Evolutionary conservation across 2,329 filamentous ascomycete genomes (phyloP).

Genomic region (Pyricularia sp.): DNA sequence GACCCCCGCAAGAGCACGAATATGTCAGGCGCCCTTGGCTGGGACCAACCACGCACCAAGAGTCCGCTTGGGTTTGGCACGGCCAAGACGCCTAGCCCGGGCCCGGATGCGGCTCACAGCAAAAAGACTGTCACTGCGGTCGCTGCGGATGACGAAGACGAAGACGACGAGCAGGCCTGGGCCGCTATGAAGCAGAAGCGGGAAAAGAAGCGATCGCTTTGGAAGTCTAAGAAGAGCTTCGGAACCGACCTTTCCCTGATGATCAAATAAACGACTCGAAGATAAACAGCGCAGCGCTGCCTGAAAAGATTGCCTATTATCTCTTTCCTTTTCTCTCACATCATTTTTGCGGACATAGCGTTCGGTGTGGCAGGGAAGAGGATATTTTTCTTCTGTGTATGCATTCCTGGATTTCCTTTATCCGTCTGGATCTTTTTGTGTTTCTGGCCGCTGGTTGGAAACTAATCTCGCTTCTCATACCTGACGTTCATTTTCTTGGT

Average conservation of each 20-base stretch:
- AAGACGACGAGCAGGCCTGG: constrained; percentile 61
- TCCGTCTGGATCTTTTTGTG: not conserved
- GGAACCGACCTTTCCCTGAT: constrained; percentile 38
- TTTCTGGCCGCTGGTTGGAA: not conserved
- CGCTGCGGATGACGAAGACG: constrained; percentile 42
- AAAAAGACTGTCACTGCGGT: constrained; percentile 29
- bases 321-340: not conserved
- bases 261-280: constrained; percentile 25
- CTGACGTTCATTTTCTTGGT: not conserved
- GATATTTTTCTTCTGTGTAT: not conserved
- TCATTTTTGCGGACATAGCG: not conserved
- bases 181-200: constrained; percentile 61
- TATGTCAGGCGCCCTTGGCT: constrained; percentile 30
- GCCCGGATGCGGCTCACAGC: constrained; percentile 9
- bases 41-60: constrained; percentile 2
- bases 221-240: constrained; percentile 51
- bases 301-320: not conserved
- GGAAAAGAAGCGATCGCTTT: constrained; percentile 57
- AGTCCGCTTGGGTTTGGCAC: constrained; percentile 10
- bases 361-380: not conserved
- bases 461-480: not conserved
- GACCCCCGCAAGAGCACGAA: constrained; percentile 26
- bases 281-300: not conserved
- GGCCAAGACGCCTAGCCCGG: constrained; percentile 21
- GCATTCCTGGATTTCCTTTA: not conserved